Evolutionary conservation across 768 basidiomycete species (phyloP).

Genomic region (Mrakia frigida): DNA sequence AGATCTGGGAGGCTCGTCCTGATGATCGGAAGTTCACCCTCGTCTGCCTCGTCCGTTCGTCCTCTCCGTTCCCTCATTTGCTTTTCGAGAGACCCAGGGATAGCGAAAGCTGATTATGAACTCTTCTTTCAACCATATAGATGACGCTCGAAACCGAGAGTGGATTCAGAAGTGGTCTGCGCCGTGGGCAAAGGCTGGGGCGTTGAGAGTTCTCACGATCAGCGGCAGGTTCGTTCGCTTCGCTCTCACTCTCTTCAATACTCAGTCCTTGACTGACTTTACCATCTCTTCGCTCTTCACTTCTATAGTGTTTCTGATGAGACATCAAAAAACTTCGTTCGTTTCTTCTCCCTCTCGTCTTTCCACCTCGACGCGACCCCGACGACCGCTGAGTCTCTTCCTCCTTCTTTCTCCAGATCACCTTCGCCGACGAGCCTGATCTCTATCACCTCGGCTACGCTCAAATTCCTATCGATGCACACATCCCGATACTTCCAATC

Average conservation of each 20-base stretch:
- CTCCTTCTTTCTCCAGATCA: neutral
- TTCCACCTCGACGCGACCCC: too few relatives aligned
- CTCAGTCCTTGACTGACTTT: too few relatives aligned
- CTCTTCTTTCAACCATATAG: neutral
- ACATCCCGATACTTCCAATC: conserved; percentile 19
- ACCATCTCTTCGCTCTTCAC: too few relatives aligned
- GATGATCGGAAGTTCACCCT: conserved; percentile 6
- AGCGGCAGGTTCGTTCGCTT: neutral
- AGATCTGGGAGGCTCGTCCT: conserved; percentile 18
- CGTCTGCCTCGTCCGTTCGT: conserved; percentile 18
- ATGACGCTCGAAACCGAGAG: neutral
- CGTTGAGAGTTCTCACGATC: conserved; percentile 15
- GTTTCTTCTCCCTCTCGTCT: too few relatives aligned
- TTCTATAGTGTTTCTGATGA: too few relatives aligned
- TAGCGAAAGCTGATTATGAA: too few relatives aligned
- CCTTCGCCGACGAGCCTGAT: neutral
- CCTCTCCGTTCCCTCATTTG: neutral
- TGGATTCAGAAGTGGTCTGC: conserved; percentile 10
- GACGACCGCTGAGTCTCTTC: neutral
- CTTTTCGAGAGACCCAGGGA: too few relatives aligned
- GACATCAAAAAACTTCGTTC: too few relatives aligned
- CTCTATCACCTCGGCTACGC: conserved; percentile 14
- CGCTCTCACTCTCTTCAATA: too few relatives aligned
- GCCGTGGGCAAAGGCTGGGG: neutral
- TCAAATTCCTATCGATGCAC: conserved; percentile 6